A percentile compares a stretch with the other conserved stretches of the same genome.
phyloP scores from a whole-genome alignment of 768 basidiomycete genomes.

The Boletus subparvulus region DNA sequence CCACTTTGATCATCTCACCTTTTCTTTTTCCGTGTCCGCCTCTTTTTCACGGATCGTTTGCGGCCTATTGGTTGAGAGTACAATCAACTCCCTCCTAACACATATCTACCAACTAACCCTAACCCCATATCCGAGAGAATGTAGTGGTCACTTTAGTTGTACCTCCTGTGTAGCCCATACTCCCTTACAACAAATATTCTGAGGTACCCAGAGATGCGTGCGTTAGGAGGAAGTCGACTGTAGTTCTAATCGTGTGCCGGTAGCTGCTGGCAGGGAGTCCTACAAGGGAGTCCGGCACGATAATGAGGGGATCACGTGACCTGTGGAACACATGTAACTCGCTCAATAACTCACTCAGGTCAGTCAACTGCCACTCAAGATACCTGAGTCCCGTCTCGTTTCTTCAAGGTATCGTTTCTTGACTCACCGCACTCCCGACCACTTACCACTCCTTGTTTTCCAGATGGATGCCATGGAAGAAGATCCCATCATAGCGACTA shows the following conservation, averaged over 20 bases:
- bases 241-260: not conserved
- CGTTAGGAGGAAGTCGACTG: too few relatives aligned
- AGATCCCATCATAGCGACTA: slow-evolving; percentile 29
- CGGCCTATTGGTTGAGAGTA: too few relatives aligned
- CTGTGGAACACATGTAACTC: slow-evolving; percentile 2
- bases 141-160: too few relatives aligned
- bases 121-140: too few relatives aligned
- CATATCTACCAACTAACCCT: too few relatives aligned
- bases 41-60: too few relatives aligned
- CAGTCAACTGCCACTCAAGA: slow-evolving; percentile 23
- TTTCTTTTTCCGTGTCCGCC: not conserved
- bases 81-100: too few relatives aligned
- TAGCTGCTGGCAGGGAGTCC: too few relatives aligned
- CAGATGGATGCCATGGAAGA: slow-evolving; percentile 37
- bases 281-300: not conserved
- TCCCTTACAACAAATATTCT: too few relatives aligned
- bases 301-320: slow-evolving; percentile 20
- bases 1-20: not conserved
- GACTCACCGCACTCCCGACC: not conserved
- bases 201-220: too few relatives aligned
- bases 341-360: slow-evolving; percentile 1
- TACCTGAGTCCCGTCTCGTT: slow-evolving; percentile 15
- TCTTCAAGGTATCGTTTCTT: slow-evolving; percentile 4
- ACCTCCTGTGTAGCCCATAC: too few relatives aligned
- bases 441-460: not conserved